phyloP scores from a whole-genome alignment of 805 yeast genomes.

The Blastobotrys muscicola region DNA sequence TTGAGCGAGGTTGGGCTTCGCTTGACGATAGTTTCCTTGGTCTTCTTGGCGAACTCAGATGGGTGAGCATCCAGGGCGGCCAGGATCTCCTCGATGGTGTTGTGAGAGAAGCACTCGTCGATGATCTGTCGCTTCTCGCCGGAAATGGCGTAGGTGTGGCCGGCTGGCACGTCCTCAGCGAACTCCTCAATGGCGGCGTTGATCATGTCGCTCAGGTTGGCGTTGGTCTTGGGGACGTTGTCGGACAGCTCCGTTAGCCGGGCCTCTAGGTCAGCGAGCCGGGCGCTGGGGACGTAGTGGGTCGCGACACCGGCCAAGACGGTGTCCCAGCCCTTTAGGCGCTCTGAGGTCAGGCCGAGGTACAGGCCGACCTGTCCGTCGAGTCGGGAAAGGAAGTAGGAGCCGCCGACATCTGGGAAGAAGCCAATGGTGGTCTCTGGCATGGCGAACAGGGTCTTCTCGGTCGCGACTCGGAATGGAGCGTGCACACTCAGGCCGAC shows the following conservation, averaged over 20 bases:
- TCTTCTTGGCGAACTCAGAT: conserved; percentile 54
- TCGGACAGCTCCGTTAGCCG: conserved; percentile 56
- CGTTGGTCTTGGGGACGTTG: conserved; percentile 16
- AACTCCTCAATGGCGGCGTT: conserved; percentile 73
- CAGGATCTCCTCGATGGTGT: conserved; percentile 45
- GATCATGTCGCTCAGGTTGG: conserved; percentile 46
- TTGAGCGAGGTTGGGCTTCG: conserved; percentile 77
- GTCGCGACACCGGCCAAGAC: conserved; percentile 81
- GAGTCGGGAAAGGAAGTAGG: conserved; percentile 76
- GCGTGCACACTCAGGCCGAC: conserved; percentile 86
- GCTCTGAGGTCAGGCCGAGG: conserved; percentile 77
- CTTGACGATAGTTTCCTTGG: conserved; percentile 44
- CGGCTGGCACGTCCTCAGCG: conserved; percentile 53
- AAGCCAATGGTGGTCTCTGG: conserved; percentile 97
- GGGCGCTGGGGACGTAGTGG: conserved; percentile 68
- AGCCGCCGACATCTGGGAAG: conserved; percentile 92
- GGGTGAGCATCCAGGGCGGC: conserved; percentile 44
- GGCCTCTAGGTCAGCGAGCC: conserved; percentile 49
- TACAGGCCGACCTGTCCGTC: conserved; percentile 80
- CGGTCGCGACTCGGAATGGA: conserved; percentile 90
- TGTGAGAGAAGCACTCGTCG: conserved; percentile 54
- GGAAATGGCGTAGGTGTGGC: conserved; percentile 49
- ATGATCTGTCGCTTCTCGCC: conserved; percentile 51
- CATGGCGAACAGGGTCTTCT: conserved; percentile 87
- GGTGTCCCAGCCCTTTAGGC: conserved; percentile 70